Base-by-base conservation (phyloP, 306 rosid species). In the Trichosanthes cucumerina region DNA sequence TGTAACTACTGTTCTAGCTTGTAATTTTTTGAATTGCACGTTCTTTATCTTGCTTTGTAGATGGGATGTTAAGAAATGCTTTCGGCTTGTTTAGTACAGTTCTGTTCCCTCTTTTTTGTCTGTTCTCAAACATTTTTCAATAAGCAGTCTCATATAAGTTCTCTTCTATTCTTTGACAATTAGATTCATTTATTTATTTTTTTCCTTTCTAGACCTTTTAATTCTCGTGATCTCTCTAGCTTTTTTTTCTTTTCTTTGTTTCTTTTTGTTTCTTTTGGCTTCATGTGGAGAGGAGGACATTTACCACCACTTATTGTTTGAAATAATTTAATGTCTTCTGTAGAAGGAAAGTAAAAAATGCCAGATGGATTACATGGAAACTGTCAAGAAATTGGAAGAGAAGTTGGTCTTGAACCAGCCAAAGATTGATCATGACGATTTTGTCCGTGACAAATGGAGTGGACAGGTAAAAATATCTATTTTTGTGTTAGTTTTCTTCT, bases 341-440 rank as follows among this genome's bases (percentile, higher is more conserved):
- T 68, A 95, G 99, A 92, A 91, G 84, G 97, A 95, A 85, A 89
- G 92, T 84, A 79, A 81, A 79, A 92, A 92, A 86, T 89, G 97
- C 84, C 99, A 92, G 85, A 84, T 95, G 97, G 96, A 95, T 86
- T 95, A 95, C 82, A 91, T 95, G 97, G 98, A 91, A 84, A 85
- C 90, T 71, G 97, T 95, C 75, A 95, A 95, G 88, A 89, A 91
- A 86, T 82, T 95, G 89, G 99, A 92, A 87, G 98, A 90, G 89
- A 92, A 92, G 86, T 86, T 92, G 93, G 96, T 92, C 47, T 84
- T 87, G 83, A 92, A 89, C 84, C 92, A 90, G 79, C 88, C 86
- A 78, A 89, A 85, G 86, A 82, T 72, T 77, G 88, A 80, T 38
- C 74, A 72, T 65, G 86, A 88, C 73, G 81, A 82, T 80, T 79